Evolutionary conservation across 2,329 filamentous ascomycete species (phyloP), one percentile per base, ranked within the genome.

Genomic region (Lasiodiplodia hormozganensis): DNA sequence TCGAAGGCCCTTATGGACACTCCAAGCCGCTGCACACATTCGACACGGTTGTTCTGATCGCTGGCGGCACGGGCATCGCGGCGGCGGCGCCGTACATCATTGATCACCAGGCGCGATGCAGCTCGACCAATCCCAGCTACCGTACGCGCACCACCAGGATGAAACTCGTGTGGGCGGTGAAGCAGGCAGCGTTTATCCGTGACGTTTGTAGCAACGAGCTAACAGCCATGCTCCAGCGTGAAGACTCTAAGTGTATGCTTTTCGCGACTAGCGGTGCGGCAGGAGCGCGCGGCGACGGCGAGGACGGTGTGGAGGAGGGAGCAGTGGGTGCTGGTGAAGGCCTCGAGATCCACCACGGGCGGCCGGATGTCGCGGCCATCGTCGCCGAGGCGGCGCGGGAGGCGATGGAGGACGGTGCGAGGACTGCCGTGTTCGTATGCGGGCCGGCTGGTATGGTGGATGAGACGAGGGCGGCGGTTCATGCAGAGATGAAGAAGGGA

Each of bases 1-100:
- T 86, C 11, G 85, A 87, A 73, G 85, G 85, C 0, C 84, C 85
- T 0, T 86, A 86, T 68, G 84, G 84, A 4, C 75, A 81, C 36
- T 74, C 74, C 4, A 76, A 79, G 6, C 80, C 82, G 1, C 72
- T 86, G 0, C 79, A 78, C 65, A 74, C 72, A 5, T 86, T 82
- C 70, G 78, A 75, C 2, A 76, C 74, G 60, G 70, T 82, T 6
- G 67, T 82, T 0, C 76, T 80, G 28, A 52, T 80, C 3, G 77
- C 76, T 2, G 78, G 78, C 25, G 78, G 78, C 16, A 78, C 77
- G 1, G 78, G 78, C 2, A 75, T 80, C 34, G 73, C 77, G 0
- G 73, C 77, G 2, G 72, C 76, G 0, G 51, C 78, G 11, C 78
- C 78, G 4, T 75, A 80, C 69, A 58, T 79, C 11, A 36, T 54